Conservation (phyloP, 2,329 filamentous ascomycete species). For the Stachybotrys elegans region DNA sequence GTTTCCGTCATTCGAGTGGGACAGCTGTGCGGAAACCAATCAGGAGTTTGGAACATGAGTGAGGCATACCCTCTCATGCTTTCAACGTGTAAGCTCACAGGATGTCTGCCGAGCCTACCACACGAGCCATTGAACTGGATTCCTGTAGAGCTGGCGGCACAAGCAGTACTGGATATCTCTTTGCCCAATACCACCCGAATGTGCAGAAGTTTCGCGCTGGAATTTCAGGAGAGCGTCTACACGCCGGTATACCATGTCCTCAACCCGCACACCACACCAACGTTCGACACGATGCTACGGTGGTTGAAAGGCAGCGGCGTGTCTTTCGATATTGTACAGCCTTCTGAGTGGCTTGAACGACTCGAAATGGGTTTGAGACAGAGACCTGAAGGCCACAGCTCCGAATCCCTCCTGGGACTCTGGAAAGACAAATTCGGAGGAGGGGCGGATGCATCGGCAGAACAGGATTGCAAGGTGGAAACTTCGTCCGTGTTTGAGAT, state of each 20-base stretch:
- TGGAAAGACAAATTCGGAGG: constrained; percentile 16
- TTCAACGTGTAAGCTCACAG: constrained; percentile 36
- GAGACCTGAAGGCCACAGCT: constrained; percentile 8
- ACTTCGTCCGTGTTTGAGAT: constrained; percentile 9
- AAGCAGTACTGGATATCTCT: constrained; percentile 30
- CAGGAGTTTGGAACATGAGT: constrained; percentile 45
- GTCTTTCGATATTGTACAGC: constrained; percentile 6
- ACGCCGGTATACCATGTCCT: constrained; percentile 16
- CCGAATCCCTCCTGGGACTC: constrained; percentile 15
- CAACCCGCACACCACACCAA: constrained; percentile 13
- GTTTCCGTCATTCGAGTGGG: constrained; percentile 39
- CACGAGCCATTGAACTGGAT: constrained; percentile 39
- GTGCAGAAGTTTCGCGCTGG: neutral
- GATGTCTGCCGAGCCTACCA: constrained; percentile 18
- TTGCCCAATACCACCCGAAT: neutral
- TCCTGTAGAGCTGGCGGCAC: constrained; percentile 39
- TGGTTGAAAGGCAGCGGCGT: constrained; percentile 9
- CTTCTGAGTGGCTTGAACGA: constrained; percentile 11
- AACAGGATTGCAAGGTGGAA: neutral
- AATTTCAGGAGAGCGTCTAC: neutral
- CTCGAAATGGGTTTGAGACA: constrained; percentile 8
- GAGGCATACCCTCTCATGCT: constrained; percentile 51
- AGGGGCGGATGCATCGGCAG: too few species aligned
- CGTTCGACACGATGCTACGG: constrained; percentile 14
- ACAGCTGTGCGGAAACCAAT: constrained; percentile 42